These are phyloP conservation scores for Mycosarcoma mackinlayi DNA, from an alignment of 1,284 basidiomycete genomes.

Conservation along the genomic window DNA sequence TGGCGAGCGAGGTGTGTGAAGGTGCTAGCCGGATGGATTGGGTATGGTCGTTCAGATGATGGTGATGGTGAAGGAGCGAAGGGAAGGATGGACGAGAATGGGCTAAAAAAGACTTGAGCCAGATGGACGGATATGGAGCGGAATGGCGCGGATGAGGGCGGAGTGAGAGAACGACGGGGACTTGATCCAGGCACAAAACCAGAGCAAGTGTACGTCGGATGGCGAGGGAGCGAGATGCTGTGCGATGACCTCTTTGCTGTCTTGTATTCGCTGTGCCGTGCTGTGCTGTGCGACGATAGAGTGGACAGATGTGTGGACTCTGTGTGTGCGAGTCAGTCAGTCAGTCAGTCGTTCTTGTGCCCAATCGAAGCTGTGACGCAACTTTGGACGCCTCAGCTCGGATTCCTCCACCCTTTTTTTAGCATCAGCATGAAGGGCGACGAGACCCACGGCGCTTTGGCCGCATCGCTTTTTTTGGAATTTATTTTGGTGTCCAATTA, in stretches of 20 bases:
- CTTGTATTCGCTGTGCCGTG: too few relatives aligned
- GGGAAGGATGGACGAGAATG: not conserved
- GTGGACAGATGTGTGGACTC: too few relatives aligned
- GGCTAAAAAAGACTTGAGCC: not conserved
- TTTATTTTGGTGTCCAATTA: not conserved
- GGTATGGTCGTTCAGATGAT: constrained; percentile 23
- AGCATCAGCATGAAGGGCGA: too few relatives aligned
- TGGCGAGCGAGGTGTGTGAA: not conserved
- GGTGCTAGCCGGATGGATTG: constrained; percentile 15
- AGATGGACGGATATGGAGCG: not conserved
- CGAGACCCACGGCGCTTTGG: constrained; percentile 6
- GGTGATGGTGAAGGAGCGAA: constrained; percentile 22
- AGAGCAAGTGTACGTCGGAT: not conserved
- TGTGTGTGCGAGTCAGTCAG: too few relatives aligned
- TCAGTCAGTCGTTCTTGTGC: too few relatives aligned
- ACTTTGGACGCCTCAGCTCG: not conserved
- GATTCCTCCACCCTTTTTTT: constrained; percentile 11
- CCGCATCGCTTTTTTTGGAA: constrained; percentile 4
- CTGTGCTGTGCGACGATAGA: too few relatives aligned
- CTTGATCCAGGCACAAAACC: too few relatives aligned
- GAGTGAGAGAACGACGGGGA: not conserved
- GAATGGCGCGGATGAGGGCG: not conserved
- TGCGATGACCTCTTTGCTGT: constrained; percentile 2
- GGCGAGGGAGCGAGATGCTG: not conserved
- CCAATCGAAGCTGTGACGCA: constrained; percentile 27